Evolutionary conservation across 805 yeast species (phyloP), one percentile per base, ranked within the genome.

Genomic region (Saccharomycopsis fodiens): DNA sequence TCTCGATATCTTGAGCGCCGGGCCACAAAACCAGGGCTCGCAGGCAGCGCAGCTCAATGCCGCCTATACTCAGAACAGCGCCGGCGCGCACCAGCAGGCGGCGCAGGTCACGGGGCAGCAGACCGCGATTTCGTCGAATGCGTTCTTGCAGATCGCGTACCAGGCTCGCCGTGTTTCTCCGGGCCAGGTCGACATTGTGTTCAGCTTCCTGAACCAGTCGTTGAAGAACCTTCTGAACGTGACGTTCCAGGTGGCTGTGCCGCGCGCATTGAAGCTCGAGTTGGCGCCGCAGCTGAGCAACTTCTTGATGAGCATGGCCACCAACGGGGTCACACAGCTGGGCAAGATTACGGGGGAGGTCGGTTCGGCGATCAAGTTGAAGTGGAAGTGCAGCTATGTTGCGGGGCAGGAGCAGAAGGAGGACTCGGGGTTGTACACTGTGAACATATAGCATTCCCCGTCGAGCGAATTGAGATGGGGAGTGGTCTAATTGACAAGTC

Each of bases 321-420:
- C 59, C 30, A 68, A 73, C 44, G 78, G 78, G 4, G 66, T 82
- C 15, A 61, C 67, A 3, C 93, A 85, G 61, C 67, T 63, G 29
- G 51, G 48, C 7, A 45, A 34, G 13, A 39, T 50, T 22, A 68
- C 76, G 41, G 57, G 62, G 41, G 70, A 66, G 20, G 45, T 59
- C 3, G 32, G 50, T 3, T 60, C 62, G 12, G 64, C 68, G n/a
- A 61, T 82, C 54, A 85, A 83, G 61, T 69, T 86, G 48, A 82
- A 85, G 61, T 86, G 89, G 91, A 84, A 81, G 60, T 71, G 74
- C 20, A 74, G 74, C 46, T 85, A 75, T 59, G 54, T 57, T 8
- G 58, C 71, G 7, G 74, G 73, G 44, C 76, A 78, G n/a, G 58
- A 60, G 19, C 59, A 62, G 6, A 62, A 62, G 17, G 80, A 74